Percentiles rank a stretch among this genome's conserved stretches.
Evolutionary conservation across 2,329 filamentous ascomycete species (phyloP).

Genomic region (Cladosporium sp.): DNA sequence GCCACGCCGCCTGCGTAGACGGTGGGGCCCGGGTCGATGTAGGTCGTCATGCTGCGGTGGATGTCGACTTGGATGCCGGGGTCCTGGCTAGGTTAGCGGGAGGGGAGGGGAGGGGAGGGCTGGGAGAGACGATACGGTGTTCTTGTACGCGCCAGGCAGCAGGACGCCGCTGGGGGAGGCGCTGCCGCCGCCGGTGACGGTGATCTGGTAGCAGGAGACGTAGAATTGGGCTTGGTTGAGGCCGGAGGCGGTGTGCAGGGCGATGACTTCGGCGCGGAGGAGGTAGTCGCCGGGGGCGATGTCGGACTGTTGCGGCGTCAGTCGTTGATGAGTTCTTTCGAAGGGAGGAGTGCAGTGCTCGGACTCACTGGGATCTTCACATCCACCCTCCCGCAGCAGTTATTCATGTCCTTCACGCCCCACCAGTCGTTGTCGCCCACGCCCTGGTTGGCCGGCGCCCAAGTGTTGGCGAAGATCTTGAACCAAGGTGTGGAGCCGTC

Average conservation of each 20-base stretch:
- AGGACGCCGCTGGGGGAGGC: slow-evolving; percentile 12
- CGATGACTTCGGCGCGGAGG: slow-evolving; percentile 49
- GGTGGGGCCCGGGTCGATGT: slow-evolving; percentile 15
- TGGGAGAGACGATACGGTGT: background rate
- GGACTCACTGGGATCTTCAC: background rate
- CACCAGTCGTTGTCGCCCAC: slow-evolving; percentile 36
- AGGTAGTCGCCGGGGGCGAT: slow-evolving; percentile 51
- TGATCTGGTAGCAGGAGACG: slow-evolving; percentile 28
- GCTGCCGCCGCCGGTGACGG: slow-evolving; percentile 15
- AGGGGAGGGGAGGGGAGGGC: background rate
- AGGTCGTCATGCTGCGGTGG: slow-evolving; percentile 14
- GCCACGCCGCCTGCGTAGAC: slow-evolving; percentile 9
- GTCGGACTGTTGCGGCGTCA: slow-evolving; percentile 26
- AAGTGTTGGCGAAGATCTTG: slow-evolving; percentile 48
- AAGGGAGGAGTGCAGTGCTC: background rate
- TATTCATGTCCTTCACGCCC: slow-evolving; percentile 39
- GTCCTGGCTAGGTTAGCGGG: slow-evolving; percentile 13
- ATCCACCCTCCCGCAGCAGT: slow-evolving; percentile 30
- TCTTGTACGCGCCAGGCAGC: slow-evolving; percentile 15
- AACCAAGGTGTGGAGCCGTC: slow-evolving; percentile 38
- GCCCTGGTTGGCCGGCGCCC: slow-evolving; percentile 30
- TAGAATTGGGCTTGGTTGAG: slow-evolving; percentile 39
- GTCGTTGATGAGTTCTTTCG: background rate
- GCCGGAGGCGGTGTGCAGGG: slow-evolving; percentile 47
- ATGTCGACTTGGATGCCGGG: slow-evolving; percentile 18